phyloP scores from a whole-genome alignment of 179 eudicot species.

The Silene vulgaris region DNA sequence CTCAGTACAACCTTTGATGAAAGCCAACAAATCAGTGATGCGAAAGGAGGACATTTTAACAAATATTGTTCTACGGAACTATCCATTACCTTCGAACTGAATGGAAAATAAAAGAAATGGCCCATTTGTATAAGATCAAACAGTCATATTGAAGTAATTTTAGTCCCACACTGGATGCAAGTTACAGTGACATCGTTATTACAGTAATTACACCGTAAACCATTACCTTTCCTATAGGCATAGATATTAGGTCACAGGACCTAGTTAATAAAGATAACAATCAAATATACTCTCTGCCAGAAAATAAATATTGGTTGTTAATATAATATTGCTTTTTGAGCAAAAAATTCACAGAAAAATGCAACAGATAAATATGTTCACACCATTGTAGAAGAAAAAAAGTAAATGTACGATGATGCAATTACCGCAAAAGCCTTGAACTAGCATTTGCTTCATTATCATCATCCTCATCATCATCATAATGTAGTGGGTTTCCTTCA shows the following conservation, averaged over 20 bases:
- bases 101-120: background rate
- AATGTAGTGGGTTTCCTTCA: conserved; percentile 56
- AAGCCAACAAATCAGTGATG: background rate
- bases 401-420: conserved; percentile 17
- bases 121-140: conserved; percentile 12
- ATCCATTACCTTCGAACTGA: background rate
- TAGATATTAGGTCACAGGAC: background rate
- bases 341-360: background rate
- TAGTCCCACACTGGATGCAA: conserved; percentile 3
- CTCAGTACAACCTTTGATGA: conserved; percentile 5
- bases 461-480: conserved; percentile 45
- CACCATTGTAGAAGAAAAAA: background rate
- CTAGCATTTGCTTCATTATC: conserved; percentile 40
- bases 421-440: conserved; percentile 48
- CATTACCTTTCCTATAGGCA: background rate
- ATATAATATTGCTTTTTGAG: conserved; percentile 3
- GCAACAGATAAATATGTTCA: conserved; percentile 1
- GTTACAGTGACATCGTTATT: background rate
- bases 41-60: background rate
- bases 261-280: conserved; percentile 4
- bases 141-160: background rate
- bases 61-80: background rate
- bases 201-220: background rate
- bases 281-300: background rate
- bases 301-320: conserved; percentile 14